These are phyloP conservation scores for Fragilaria crotonensis DNA, from an alignment of 108 stramenopile genomes.

Conservation along the genomic window DNA sequence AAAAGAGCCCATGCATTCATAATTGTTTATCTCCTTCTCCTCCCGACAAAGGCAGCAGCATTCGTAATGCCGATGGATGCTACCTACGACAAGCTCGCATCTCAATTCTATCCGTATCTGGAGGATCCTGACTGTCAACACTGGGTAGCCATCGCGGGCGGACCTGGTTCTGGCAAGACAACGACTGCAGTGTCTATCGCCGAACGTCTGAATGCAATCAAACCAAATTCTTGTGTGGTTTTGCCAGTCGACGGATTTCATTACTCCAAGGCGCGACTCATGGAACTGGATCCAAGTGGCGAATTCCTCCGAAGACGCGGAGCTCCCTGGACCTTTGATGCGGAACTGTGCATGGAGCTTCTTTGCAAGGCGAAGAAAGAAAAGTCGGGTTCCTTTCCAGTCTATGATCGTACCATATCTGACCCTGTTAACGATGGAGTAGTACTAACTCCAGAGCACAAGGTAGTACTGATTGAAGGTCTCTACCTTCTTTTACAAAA, in stretches of 20 bases:
- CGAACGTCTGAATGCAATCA: slow-evolving; percentile 15
- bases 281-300: slow-evolving; percentile 29
- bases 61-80: too few species aligned
- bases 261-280: slow-evolving; percentile 29
- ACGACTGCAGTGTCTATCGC: slow-evolving; percentile 45
- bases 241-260: slow-evolving; percentile 79
- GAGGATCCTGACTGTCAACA: too few species aligned
- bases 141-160: slow-evolving; percentile 21
- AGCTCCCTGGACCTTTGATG: slow-evolving; percentile 73
- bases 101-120: too few species aligned
- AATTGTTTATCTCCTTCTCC: too few species aligned
- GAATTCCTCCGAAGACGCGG: slow-evolving; percentile 39
- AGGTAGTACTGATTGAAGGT: slow-evolving; percentile 63
- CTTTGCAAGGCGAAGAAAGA: slow-evolving; percentile 25
- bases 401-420: slow-evolving; percentile 42
- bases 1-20: too few species aligned
- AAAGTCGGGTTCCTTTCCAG: slow-evolving; percentile 36
- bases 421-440: slow-evolving; percentile 53
- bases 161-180: slow-evolving; percentile 64
- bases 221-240: slow-evolving; percentile 23
- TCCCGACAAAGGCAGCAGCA: too few species aligned
- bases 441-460: slow-evolving; percentile 19
- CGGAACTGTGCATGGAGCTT: slow-evolving; percentile 25
- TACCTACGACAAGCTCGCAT: too few species aligned
- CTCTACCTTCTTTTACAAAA: slow-evolving; percentile 50